phyloP scores from a whole-genome alignment of 257 asterid species.

The Primulina huaijiensis region DNA sequence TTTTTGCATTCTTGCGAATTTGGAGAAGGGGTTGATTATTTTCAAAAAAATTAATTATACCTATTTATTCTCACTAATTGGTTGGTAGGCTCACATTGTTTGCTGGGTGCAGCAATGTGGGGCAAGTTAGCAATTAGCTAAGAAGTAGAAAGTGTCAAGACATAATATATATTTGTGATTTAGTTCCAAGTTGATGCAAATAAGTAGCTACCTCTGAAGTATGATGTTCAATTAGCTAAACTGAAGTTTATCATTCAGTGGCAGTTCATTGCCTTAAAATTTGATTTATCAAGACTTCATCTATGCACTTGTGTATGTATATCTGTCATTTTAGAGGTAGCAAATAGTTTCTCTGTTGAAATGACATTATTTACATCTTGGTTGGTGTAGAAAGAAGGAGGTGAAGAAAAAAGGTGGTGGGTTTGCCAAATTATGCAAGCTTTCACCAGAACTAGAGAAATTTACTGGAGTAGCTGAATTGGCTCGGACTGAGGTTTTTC shows the following conservation, averaged over 20 bases:
- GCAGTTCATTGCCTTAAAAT: not conserved
- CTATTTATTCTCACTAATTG: not conserved
- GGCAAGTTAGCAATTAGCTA: not conserved
- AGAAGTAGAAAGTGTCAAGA: not conserved
- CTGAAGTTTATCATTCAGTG: not conserved
- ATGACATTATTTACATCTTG: constrained; percentile 15
- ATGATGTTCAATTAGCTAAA: not conserved
- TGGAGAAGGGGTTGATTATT: not conserved
- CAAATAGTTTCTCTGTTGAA: not conserved
- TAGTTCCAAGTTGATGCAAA: not conserved
- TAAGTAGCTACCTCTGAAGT: not conserved
- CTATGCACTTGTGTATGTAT: not conserved
- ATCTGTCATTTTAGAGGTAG: not conserved
- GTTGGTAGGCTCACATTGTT: not conserved
- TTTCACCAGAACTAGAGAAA: constrained; percentile 85
- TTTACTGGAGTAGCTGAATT: constrained; percentile 84
- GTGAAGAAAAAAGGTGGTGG: constrained; percentile 75
- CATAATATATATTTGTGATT: not conserved
- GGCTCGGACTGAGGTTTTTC: constrained; percentile 86
- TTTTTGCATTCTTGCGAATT: not conserved
- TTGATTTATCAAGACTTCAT: not conserved
- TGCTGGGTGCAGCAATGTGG: not conserved
- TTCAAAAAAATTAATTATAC: too few species aligned
- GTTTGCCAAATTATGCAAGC: constrained; percentile 79
- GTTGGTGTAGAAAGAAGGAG: constrained; percentile 50